phyloP scores from a whole-genome alignment of 306 rosid genomes.

The Acacia crassicarpa region DNA sequence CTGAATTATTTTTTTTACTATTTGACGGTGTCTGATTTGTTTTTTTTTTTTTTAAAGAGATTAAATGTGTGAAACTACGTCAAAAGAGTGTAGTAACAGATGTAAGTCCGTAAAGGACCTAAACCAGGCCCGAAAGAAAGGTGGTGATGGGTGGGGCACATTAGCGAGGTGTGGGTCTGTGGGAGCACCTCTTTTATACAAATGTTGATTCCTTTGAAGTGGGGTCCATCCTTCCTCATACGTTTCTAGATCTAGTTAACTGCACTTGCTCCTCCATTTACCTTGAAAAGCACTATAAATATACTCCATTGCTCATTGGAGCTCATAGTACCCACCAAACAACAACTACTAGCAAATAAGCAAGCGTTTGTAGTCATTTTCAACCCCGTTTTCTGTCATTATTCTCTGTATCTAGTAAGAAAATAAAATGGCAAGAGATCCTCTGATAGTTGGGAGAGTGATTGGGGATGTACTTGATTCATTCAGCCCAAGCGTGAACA shows the following conservation, averaged over 20 bases:
- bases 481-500: constrained; percentile 55
- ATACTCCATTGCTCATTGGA: background rate
- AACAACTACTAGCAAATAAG: background rate
- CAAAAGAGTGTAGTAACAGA: too few species aligned
- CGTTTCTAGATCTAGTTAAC: constrained; percentile 10
- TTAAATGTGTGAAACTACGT: too few species aligned
- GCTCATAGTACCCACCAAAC: constrained; percentile 25
- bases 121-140: too few species aligned
- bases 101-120: too few species aligned
- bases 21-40: too few species aligned
- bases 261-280: background rate
- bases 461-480: constrained; percentile 84
- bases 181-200: background rate
- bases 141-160: background rate
- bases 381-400: background rate
- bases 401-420: background rate
- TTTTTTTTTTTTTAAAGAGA: too few species aligned
- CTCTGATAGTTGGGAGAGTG: constrained; percentile 74
- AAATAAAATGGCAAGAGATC: constrained; percentile 56
- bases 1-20: too few species aligned
- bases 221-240: background rate
- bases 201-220: background rate
- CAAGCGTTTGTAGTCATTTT: background rate
- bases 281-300: constrained; percentile 40
- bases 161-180: background rate